Conservation (phyloP, 768 basidiomycete species). For the Lactifluus rugatus region DNA sequence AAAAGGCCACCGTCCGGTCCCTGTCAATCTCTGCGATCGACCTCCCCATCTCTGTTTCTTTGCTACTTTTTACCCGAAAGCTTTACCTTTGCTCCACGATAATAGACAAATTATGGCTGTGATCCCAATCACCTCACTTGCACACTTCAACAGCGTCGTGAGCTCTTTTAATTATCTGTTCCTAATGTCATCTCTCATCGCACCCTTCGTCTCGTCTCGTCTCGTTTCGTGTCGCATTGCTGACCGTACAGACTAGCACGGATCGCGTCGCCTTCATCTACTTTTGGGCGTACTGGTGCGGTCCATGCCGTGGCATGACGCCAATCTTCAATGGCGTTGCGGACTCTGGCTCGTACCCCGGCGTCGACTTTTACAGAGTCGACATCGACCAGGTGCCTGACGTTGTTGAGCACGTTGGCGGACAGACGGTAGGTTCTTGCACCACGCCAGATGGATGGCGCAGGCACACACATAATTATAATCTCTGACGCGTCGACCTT, state of each 20-base stretch:
- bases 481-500: background rate
- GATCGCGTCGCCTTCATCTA: conserved; percentile 10
- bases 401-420: conserved; percentile 3
- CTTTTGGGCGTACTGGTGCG: conserved; percentile 17
- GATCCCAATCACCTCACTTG: conserved; percentile 8
- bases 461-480: background rate
- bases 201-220: background rate
- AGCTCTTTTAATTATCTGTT: background rate
- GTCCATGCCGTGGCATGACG: conserved; percentile 13
- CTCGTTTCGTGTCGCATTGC: too few species aligned
- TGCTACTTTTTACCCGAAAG: too few species aligned
- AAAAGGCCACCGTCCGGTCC: background rate
- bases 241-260: background rate
- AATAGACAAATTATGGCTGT: conserved; percentile 8
- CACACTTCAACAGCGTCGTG: conserved; percentile 9
- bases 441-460: background rate
- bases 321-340: conserved; percentile 12
- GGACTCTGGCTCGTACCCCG: conserved; percentile 5
- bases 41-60: background rate
- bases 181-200: background rate
- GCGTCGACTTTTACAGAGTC: conserved; percentile 15
- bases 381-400: conserved; percentile 13
- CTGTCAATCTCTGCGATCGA: background rate
- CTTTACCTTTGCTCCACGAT: background rate
- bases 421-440: conserved; percentile 5